Evolutionary conservation across 2,329 filamentous ascomycete species (phyloP).

Genomic region (Clonostachys rhizophaga): DNA sequence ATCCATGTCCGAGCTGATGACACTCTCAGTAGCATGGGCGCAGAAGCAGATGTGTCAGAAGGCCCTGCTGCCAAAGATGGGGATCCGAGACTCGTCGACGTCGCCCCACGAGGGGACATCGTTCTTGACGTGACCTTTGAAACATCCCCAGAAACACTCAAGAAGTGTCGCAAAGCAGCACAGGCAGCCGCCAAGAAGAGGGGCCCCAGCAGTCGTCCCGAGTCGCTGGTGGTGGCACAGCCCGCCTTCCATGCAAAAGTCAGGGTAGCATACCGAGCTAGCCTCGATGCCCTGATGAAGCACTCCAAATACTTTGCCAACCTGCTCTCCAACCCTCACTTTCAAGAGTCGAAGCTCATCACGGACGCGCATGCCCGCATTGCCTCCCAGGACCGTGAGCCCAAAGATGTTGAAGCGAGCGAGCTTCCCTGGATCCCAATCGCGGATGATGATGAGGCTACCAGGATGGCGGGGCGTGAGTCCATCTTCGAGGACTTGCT

Average conservation of each 20-base stretch:
- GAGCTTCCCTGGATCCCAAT: slow-evolving; percentile 63
- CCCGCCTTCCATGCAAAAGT: slow-evolving; percentile 25
- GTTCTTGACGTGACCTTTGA: slow-evolving; percentile 64
- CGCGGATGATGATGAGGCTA: slow-evolving; percentile 65
- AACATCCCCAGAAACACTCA: slow-evolving; percentile 46
- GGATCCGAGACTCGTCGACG: slow-evolving; percentile 29
- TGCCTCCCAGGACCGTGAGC: slow-evolving; percentile 34
- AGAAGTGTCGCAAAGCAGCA: slow-evolving; percentile 33
- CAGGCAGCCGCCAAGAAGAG: slow-evolving; percentile 20
- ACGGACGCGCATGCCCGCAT: slow-evolving; percentile 45
- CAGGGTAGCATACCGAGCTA: slow-evolving; percentile 54
- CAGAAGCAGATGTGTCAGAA: too few species aligned
- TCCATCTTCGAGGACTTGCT: slow-evolving; percentile 64
- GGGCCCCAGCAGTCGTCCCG: slow-evolving; percentile 5
- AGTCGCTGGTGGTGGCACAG: slow-evolving; percentile 4
- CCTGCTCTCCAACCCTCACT: slow-evolving; percentile 58
- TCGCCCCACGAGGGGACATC: slow-evolving; percentile 57
- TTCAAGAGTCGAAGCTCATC: slow-evolving; percentile 57
- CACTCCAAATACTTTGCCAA: slow-evolving; percentile 68
- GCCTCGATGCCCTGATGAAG: slow-evolving; percentile 47
- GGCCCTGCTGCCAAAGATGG: too few species aligned
- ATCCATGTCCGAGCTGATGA: too few species aligned
- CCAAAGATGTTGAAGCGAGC: slow-evolving; percentile 38
- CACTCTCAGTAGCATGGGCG: too few species aligned
- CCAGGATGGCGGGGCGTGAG: slow-evolving; percentile 54